Evolutionary conservation across 306 rosid species (phyloP), one percentile per base, ranked within the genome.

Genomic region (Biancaea sappan): DNA sequence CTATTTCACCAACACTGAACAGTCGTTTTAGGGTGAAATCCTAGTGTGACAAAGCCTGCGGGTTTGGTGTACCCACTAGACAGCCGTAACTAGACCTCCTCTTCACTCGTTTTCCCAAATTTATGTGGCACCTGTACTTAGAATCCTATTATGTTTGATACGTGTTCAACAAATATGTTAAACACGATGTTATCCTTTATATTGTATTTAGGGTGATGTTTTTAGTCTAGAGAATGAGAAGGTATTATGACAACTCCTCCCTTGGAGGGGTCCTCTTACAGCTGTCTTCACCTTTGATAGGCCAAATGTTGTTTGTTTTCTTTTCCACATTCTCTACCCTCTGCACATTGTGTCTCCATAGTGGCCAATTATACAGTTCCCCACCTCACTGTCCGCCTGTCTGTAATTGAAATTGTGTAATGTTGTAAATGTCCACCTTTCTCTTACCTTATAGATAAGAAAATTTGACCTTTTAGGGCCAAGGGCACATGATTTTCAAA

Each of bases 331-430:
- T 80, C 84, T 76, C 79, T 72, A 43, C 82, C 85, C 72, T 79
- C 73, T 84, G 84, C 89, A 81, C 91, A 81, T 66, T 86, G 78
- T 50, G 77, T 77, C 57, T 78, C 67, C 88, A 83, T 84, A 26
- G 61, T 67, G 77, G 71, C 77, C 90, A 86, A 93, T 90, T 82
- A 90, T 90, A 84, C 71, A 74, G 53, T 50, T 63, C 81, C 83
- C 78, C 77, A 75, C 82, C 57, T 24, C 67, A 57, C 44, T 72
- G 72, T 53, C 44, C 63, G 15, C 76, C 78, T 66, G 76, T 81
- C 51, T 85, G 76, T 50, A 80, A 67, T 19, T 56, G 76, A 76
- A 71, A 73, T 69, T 72, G 34, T 80, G 61, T 37, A 64, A 68
- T 73, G 29, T 41, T 62, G 69, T 69, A 28, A 40, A 60, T 38